A percentile compares a stretch with the other conserved stretches of the same genome.
phyloP scores from a whole-genome alignment of 768 basidiomycete species.

The Kwoniella mangroviensis region DNA sequence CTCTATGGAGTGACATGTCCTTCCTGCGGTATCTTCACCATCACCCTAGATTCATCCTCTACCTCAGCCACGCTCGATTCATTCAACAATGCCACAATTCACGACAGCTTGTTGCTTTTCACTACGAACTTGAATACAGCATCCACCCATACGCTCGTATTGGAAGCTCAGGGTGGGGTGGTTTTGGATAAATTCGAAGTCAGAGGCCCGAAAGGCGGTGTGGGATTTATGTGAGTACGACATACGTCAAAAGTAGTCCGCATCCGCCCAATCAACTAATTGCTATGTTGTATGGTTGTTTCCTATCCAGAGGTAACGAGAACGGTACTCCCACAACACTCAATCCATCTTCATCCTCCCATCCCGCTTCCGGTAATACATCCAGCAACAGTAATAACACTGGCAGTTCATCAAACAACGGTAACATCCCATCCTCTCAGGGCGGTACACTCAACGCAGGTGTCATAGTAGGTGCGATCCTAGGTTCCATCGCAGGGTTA shows the following conservation, averaged over 20 bases:
- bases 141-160: slow-evolving; percentile 26
- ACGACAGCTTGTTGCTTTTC: slow-evolving; percentile 40
- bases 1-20: slow-evolving; percentile 36
- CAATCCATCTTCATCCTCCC: background rate
- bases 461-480: slow-evolving; percentile 25
- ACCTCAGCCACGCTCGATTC: slow-evolving; percentile 17
- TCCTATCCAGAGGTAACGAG: slow-evolving; percentile 12
- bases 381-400: background rate
- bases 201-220: slow-evolving; percentile 34
- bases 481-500: slow-evolving; percentile 23
- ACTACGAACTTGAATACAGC: slow-evolving; percentile 38
- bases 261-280: background rate
- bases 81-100: slow-evolving; percentile 27
- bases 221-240: slow-evolving; percentile 36
- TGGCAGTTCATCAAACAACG: background rate
- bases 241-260: background rate
- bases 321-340: slow-evolving; percentile 9
- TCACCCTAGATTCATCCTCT: slow-evolving; percentile 28
- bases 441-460: slow-evolving; percentile 26
- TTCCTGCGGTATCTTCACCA: slow-evolving; percentile 23
- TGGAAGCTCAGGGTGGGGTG: slow-evolving; percentile 32
- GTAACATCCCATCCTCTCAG: background rate
- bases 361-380: background rate
- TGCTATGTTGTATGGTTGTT: background rate
- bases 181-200: slow-evolving; percentile 37